Percentiles rank a stretch among this genome's conserved stretches.
Conservation (phyloP, 257 asterid genomes). For the Solanum gracilifrons region DNA sequence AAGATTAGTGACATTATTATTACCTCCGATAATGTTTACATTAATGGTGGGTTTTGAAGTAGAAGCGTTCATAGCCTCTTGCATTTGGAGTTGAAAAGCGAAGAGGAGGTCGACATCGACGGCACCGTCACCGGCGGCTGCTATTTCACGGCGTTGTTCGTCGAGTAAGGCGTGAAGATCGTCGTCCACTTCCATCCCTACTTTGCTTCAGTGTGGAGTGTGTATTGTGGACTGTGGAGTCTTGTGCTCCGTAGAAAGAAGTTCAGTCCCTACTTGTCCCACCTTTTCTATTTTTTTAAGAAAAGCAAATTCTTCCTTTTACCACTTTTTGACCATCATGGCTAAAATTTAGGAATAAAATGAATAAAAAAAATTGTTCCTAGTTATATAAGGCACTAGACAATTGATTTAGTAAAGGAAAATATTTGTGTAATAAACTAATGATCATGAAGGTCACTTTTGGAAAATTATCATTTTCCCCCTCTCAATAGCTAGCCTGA, state of each 20-base stretch:
- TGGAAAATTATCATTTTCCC: no score
- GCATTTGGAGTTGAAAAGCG: constrained; percentile 42
- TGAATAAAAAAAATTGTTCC: background rate
- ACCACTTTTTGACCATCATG: background rate
- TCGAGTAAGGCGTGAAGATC: constrained; percentile 14
- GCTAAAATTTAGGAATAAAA: background rate
- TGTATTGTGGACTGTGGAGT: background rate
- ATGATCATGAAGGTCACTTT: no score
- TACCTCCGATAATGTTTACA: constrained; percentile 13
- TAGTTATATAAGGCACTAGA: no score
- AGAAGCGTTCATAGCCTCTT: constrained; percentile 34
- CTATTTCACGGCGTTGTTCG: constrained; percentile 18
- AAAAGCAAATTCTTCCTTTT: background rate
- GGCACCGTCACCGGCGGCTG: background rate
- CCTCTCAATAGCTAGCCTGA: no score
- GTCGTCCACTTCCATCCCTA: constrained; percentile 7
- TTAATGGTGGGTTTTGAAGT: background rate
- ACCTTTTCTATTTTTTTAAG: background rate
- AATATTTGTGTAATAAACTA: no score
- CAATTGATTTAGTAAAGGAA: no score
- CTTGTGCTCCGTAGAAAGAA: background rate
- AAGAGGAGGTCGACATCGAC: constrained; percentile 5
- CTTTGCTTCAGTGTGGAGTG: background rate
- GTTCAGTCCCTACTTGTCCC: background rate
- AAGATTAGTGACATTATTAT: background rate